Base-by-base conservation (phyloP, 495 filamentous ascomycete species). In the Collariella sp. region DNA sequence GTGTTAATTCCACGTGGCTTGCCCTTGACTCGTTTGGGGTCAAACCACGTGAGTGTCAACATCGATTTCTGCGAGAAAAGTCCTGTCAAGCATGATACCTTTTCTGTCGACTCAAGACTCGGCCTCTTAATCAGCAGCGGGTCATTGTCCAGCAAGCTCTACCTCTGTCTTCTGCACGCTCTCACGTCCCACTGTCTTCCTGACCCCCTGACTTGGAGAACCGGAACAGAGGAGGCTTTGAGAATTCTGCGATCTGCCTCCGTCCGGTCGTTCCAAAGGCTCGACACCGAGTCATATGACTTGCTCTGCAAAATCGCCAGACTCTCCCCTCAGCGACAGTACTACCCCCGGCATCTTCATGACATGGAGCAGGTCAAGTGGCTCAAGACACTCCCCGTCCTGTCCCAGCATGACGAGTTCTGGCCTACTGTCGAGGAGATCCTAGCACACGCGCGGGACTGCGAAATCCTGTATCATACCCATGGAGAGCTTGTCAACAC, bases 141-240 rank as follows among this genome's bases (percentile, higher is more conserved):
- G 0, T 78, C 71, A 20, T 46, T 85, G 2, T 69, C 76, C 15
- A 80, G 76, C 67, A 79, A 74, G 57, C 63, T 86, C 0, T 73
- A 71, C 46, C 58, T 80, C 10, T 73, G 68, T 35, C 80, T 79
- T 48, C 69, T 87, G 1, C 82, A 87, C 56, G 83, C 82, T 0
- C n/a, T 82, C 0, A 87, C 83, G 0, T 78, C 81, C 2, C 76
- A 71, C 46, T 78, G 72, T 41, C 55, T 86, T 1, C 74, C 78
- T 0, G 85, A 89, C 57, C 68, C 72, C 0, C 62, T 87, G 0
- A 83, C 80, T 0, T 52, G 58, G 0, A 71, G 66, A 23, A 87
- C 81, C 3, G 85, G 85, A 0, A 86, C 81, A 0, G 84, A 87
- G 53, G 70, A 85, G 57, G 73, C 78, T 0, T 60, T 87, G 1